phyloP scores from a whole-genome alignment of 495 filamentous ascomycete species.

The Xylaria acuta region DNA sequence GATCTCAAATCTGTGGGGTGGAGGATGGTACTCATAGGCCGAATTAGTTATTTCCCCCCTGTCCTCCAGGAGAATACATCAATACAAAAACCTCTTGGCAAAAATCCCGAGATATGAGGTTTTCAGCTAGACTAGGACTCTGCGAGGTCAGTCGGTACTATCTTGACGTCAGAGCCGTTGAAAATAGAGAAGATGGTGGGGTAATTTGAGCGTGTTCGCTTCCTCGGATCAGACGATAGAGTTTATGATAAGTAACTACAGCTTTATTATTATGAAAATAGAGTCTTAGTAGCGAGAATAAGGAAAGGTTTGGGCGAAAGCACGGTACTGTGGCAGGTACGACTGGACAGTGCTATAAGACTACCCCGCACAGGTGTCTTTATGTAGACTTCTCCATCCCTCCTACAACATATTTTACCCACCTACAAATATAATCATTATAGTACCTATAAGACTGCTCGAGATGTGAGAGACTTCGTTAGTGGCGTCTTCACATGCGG shows the following conservation, averaged over 20 bases:
- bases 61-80: too few species aligned
- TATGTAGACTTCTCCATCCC: too few species aligned
- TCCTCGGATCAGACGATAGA: not conserved
- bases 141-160: not conserved
- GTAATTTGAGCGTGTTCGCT: not conserved
- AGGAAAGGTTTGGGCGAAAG: not conserved
- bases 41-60: too few species aligned
- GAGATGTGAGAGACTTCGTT: not conserved
- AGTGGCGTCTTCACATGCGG: conserved; percentile 14
- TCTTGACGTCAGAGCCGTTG: conserved; percentile 13
- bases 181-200: not conserved
- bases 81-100: too few species aligned
- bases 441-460: too few species aligned
- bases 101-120: not conserved
- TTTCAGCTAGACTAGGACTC: conserved; percentile 4
- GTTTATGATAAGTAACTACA: not conserved
- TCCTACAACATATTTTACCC: too few species aligned
- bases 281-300: not conserved
- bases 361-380: too few species aligned
- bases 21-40: too few species aligned
- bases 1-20: conserved; percentile 1
- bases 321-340: too few species aligned
- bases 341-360: too few species aligned
- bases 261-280: not conserved
- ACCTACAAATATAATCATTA: too few species aligned